These are phyloP conservation scores for Cryptococcus sp. DNA, from an alignment of 1,284 basidiomycete species.

Conservation along the genomic window DNA sequence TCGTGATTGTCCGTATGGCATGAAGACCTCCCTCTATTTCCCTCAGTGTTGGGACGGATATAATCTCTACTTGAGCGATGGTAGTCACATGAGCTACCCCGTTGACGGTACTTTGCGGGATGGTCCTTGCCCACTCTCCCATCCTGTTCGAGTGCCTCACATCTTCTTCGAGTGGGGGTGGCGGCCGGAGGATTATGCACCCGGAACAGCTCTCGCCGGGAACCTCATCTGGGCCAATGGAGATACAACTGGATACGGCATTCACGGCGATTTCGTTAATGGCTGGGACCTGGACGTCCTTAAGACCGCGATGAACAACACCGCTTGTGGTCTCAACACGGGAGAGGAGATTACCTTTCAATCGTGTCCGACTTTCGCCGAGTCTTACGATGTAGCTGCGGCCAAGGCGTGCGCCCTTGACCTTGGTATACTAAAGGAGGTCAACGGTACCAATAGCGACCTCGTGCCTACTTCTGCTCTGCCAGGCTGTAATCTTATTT, in stretches of 20 bases:
- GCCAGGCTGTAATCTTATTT: conserved; percentile 35
- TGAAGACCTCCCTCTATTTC: conserved; percentile 30
- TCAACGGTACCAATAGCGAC: conserved; percentile 22
- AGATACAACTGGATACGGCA: conserved; percentile 41
- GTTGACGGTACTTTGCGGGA: conserved; percentile 1
- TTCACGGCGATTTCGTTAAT: conserved; percentile 40
- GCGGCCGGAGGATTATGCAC: conserved; percentile 11
- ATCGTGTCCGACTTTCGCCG: conserved; percentile 2
- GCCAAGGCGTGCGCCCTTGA: conserved; percentile 24
- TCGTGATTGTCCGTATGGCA: conserved; percentile 25
- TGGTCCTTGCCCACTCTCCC: conserved; percentile 31
- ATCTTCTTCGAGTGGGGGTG: conserved; percentile 38
- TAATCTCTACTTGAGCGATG: conserved; percentile 29
- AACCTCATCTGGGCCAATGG: conserved; percentile 46
- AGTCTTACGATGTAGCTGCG: conserved; percentile 18
- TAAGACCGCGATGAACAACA: conserved; percentile 23
- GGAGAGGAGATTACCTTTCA: conserved; percentile 3
- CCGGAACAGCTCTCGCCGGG: conserved; percentile 22
- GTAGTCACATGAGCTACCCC: conserved; percentile 35
- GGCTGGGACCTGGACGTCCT: conserved; percentile 36
- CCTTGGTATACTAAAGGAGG: conserved; percentile 28
- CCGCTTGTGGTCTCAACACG: conserved; percentile 16
- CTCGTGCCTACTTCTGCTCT: conserved; percentile 21
- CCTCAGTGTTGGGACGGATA: conserved; percentile 41
- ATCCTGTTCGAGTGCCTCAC: conserved; percentile 36